phyloP scores from a whole-genome alignment of 768 basidiomycete genomes.

The Dacryopinax primogenitus region DNA sequence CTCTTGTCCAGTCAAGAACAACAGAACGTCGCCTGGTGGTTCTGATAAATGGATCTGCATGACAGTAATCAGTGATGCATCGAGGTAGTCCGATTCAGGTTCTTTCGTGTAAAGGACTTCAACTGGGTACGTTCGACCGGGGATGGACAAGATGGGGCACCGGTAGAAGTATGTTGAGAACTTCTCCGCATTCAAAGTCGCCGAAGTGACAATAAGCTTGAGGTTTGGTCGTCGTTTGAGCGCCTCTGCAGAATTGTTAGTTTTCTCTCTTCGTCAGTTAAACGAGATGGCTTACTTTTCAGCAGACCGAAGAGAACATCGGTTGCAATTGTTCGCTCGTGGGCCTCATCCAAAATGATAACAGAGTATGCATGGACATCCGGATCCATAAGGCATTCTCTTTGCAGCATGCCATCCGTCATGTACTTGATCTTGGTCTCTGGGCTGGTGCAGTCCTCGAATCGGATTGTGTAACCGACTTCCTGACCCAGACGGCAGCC shows the following conservation, averaged over 20 bases:
- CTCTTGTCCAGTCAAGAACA: constrained; percentile 97
- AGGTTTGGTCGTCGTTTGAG: constrained; percentile 89
- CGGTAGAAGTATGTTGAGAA: constrained; percentile 99
- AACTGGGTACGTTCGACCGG: constrained; percentile 98
- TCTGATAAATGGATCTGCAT: constrained; percentile 99
- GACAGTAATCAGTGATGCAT: constrained; percentile 94
- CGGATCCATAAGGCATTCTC: constrained; percentile 93
- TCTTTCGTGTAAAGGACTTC: constrained; percentile 98
- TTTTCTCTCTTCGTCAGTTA: constrained; percentile 26
- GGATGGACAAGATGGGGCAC: constrained; percentile 98
- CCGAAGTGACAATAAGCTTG: constrained; percentile 95
- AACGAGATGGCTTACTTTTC: constrained; percentile 45
- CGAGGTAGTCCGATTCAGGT: constrained; percentile 92
- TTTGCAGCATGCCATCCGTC: constrained; percentile 99
- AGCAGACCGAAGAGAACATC: constrained; percentile 93
- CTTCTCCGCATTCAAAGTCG: constrained; percentile 98
- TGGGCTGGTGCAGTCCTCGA: constrained; percentile 97
- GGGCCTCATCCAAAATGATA: constrained; percentile 97
- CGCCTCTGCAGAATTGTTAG: constrained; percentile 50
- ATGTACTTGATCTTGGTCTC: constrained; percentile 99
- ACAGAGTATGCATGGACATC: constrained; percentile 86
- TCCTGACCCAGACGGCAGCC: constrained; percentile 95
- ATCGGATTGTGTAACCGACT: constrained; percentile 97
- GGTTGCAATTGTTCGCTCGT: constrained; percentile 96
- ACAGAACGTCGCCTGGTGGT: constrained; percentile 87